Evolutionary conservation across 768 basidiomycete species (phyloP), one percentile per base, ranked within the genome.

Genomic region (Psilocybe cubensis): DNA sequence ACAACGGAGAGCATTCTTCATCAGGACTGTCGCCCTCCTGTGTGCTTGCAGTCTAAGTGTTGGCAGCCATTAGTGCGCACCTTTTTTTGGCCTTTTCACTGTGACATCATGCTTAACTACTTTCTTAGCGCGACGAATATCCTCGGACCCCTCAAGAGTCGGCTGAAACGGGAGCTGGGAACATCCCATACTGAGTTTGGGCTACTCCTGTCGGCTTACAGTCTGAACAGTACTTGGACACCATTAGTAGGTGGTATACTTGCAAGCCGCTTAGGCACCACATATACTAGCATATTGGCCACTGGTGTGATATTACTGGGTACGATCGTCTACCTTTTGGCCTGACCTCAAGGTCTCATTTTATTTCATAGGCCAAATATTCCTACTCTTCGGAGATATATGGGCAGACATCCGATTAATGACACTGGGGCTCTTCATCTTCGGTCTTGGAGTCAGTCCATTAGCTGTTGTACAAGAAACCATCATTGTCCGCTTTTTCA

Each of bases 401-500:
- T 78, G 76, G 45, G 79, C 77, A 21, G 81, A 78, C 64, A 78
- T 92, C n/a, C 81, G 82, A 11, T 52, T 86, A 23, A 92, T 92
- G 89, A 80, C 85, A 3, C 64, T 88, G 20, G 92, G 92, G 1
- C 77, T 94, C 56, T 92, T 92, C 62, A 72, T 92, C 41, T 93
- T 90, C 64, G 92, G 92, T 6, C 74, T 93, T 2, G 92, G 91
- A 3, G 78, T 91, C 42, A 87, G 88, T 62, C 92, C 92, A 0
- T 75, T 94, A 5, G 85, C 91, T 1, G 92, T 94, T 6, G 86
- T 89, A 1, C 92, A 90, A 73, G 92, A 94, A 70, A 88, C 88
- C 5, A 92, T 92, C 61, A 90, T 94, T 50, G 88, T 92, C 41
- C 87, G 88, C 23, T 90, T 90, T 74, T 93, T 92, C 76, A 83